These are phyloP conservation scores for Vanderwaltozyma polyspora DNA, from an alignment of 805 yeast species.

Conservation along the genomic window DNA sequence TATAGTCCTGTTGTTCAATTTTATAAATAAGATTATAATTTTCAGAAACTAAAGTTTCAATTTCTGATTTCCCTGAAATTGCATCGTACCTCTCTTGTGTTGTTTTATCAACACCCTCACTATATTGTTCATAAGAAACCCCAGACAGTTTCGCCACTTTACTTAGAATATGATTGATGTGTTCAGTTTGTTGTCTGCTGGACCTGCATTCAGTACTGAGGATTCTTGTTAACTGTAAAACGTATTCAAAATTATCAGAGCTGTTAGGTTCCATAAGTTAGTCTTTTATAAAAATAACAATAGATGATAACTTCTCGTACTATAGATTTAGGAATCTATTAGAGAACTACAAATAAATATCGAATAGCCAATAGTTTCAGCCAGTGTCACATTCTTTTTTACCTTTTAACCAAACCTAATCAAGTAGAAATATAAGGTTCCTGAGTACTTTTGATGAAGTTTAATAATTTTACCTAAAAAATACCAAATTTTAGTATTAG, in stretches of 20 bases:
- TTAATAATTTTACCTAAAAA: too few species aligned
- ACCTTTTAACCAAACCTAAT: too few species aligned
- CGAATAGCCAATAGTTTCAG: too few species aligned
- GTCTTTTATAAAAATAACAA: too few species aligned
- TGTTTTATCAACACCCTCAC: constrained; percentile 6
- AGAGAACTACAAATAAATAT: too few species aligned
- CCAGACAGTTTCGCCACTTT: constrained; percentile 23
- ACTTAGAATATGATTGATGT: constrained; percentile 15
- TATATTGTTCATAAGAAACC: constrained; percentile 16
- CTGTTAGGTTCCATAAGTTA: constrained; percentile 13
- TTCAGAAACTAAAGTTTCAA: constrained; percentile 14
- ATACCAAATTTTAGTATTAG: too few species aligned
- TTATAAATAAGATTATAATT: constrained; percentile 21
- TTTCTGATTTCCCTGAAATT: constrained; percentile 6
- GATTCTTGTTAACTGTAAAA: constrained; percentile 17
- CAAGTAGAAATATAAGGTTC: too few species aligned
- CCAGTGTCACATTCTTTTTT: too few species aligned
- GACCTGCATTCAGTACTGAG: constrained; percentile 17
- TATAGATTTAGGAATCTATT: too few species aligned
- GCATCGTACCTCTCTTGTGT: constrained; percentile 7
- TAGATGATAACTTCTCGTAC: too few species aligned
- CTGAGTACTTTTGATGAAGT: too few species aligned
- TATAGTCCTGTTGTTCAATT: constrained; percentile 23
- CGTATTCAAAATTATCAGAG: constrained; percentile 21
- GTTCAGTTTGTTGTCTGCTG: constrained; percentile 21